Evolutionary conservation across 2,329 filamentous ascomycete genomes (phyloP), one percentile per base, ranked within the genome.

Genomic region (Gnomoniopsis sp.): DNA sequence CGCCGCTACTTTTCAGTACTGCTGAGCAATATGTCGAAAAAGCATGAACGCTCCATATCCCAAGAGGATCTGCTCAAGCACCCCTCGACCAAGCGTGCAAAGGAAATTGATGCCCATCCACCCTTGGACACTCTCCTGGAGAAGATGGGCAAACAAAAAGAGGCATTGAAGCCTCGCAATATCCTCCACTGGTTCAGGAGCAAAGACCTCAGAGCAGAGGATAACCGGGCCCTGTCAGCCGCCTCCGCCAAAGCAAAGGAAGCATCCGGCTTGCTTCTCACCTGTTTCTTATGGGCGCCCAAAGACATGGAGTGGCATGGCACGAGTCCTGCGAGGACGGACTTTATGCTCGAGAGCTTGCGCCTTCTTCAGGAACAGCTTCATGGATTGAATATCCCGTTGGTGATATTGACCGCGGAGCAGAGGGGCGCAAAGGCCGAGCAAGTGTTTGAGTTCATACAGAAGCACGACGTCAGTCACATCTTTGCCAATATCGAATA

Each of bases 291-390:
- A 21, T 66, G 63, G 58, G 63, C 63, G 38, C 65, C 65, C 1
- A 34, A 59, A 52, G 66, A 68, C n/a, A 53, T 68, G 4, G 62
- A 64, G 53, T 67, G 66, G 65, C 66, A 68, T 49, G 65, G 66
- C 12, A 65, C 65, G 15, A 63, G 61, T 36, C 64, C 66, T 0
- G 65, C 64, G 21, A 58, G 66, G 21, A 55, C 55, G 3, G 65
- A 68, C 52, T 68, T 68, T 41, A 59, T 67, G 60, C 55, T 67
- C 15, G 64, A 67, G 60, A 61, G 53, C 7, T 34, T 67, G 36
- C 55, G 60, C 17, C 34, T 62, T 7, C 49, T 68, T n/a, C 60
- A 62, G 43, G 46, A 59, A 41, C 63, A 67, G 48, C 57, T 68
- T n/a, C 50, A 57, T 12, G 55, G 11, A 22, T 44, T 63, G 26